These are phyloP conservation scores for Amanita fuliginea DNA, from an alignment of 768 basidiomycete genomes.

Conservation along the genomic window DNA sequence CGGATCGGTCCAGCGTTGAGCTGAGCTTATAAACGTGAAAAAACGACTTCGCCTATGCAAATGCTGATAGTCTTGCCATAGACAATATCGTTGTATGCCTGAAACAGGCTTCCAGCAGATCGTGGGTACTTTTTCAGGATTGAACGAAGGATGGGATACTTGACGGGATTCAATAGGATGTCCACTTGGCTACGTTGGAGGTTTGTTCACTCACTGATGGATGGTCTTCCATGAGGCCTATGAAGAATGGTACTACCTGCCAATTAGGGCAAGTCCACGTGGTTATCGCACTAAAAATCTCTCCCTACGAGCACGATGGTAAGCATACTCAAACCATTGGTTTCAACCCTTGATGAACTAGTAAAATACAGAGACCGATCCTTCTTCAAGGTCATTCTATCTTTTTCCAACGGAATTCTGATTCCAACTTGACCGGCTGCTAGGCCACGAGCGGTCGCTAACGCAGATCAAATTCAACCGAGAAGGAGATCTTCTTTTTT, in stretches of 20 bases:
- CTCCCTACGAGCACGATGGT: constrained; percentile 21
- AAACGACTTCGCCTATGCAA: not conserved
- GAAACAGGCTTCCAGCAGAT: constrained; percentile 51
- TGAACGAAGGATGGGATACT: constrained; percentile 38
- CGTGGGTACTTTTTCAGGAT: constrained; percentile 51
- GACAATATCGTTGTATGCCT: constrained; percentile 65
- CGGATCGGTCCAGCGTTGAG: constrained; percentile 63
- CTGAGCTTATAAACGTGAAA: constrained; percentile 21
- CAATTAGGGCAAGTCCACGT: constrained; percentile 11
- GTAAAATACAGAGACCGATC: constrained; percentile 50
- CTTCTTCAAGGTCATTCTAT: constrained; percentile 50
- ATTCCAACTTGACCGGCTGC: constrained; percentile 11
- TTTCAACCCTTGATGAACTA: not conserved
- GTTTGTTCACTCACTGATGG: constrained; percentile 1
- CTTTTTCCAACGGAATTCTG: not conserved
- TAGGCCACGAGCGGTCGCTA: constrained; percentile 93
- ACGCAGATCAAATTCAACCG: constrained; percentile 97
- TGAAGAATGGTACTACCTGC: not conserved
- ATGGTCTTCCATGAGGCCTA: not conserved
- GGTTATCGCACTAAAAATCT: constrained; percentile 9
- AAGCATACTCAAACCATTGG: constrained; percentile 7
- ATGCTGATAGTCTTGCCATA: constrained; percentile 31
- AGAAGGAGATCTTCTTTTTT: constrained; percentile 94
- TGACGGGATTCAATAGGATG: not conserved
- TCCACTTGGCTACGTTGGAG: not conserved